Evolutionary conservation across 2,329 filamentous ascomycete species (phyloP).

Genomic region (Dactylellina parvicollis): DNA sequence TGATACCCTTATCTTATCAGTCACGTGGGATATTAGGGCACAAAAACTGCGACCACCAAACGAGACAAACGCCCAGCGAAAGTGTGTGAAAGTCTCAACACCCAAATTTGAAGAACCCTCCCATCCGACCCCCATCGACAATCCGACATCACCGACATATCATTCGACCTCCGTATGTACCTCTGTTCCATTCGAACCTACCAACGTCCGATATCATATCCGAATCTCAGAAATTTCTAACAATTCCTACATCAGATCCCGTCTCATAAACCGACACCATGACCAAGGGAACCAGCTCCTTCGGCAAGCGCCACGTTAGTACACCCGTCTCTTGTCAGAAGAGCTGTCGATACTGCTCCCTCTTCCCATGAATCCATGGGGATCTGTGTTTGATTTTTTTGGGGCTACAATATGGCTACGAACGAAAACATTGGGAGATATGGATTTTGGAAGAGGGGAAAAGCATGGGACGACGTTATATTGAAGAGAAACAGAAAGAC

Average conservation of each 20-base stretch:
- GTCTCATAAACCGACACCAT: conserved; percentile 52
- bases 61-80: conserved; percentile 25
- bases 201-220: background rate
- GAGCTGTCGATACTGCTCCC: background rate
- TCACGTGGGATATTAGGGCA: conserved; percentile 50
- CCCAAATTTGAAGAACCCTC: conserved; percentile 40
- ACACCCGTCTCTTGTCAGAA: conserved; percentile 20
- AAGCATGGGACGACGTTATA: background rate
- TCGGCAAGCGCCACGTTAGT: conserved; percentile 59
- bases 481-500: conserved; percentile 1
- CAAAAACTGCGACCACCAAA: conserved; percentile 23
- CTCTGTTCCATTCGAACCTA: background rate
- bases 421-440: background rate
- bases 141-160: conserved; percentile 12
- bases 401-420: conserved; percentile 7
- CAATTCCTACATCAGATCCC: conserved; percentile 24
- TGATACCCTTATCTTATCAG: conserved; percentile 52
- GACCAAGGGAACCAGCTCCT: conserved; percentile 57
- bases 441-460: background rate
- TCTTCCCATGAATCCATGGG: conserved; percentile 12
- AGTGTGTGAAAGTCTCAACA: conserved; percentile 50
- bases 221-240: conserved; percentile 18
- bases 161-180: conserved; percentile 38
- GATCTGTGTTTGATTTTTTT: conserved; percentile 35
- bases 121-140: conserved; percentile 18